Conservation (phyloP, 176 grass and related monocot species). For the Rhynchospora breviuscula region DNA sequence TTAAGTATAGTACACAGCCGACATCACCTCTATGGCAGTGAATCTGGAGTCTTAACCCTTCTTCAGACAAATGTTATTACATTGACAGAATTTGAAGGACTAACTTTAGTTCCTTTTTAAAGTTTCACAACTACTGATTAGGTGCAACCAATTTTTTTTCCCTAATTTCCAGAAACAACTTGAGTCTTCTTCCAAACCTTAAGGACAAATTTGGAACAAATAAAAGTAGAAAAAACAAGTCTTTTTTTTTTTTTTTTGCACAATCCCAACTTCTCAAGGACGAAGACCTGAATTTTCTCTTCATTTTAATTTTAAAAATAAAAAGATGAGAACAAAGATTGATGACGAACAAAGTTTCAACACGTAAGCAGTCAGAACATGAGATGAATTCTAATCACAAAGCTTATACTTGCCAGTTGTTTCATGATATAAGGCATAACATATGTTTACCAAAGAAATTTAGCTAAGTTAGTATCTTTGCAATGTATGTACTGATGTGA, state of each 20-base stretch:
- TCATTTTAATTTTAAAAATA: not conserved
- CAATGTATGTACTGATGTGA: not conserved
- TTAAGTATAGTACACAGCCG: too few relatives aligned
- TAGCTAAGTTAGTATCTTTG: slow-evolving; percentile 3
- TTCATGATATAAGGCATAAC: not conserved
- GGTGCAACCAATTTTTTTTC: not conserved
- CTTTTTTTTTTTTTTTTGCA: not conserved
- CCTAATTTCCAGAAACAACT: not conserved
- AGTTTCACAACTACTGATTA: not conserved
- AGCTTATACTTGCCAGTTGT: not conserved
- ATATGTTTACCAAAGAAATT: not conserved
- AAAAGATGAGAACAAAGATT: not conserved
- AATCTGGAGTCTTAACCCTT: not conserved
- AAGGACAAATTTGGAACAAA: not conserved
- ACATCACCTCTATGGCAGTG: not conserved
- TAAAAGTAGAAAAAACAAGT: not conserved
- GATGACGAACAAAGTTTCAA: not conserved
- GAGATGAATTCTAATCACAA: not conserved
- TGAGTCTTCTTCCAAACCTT: not conserved
- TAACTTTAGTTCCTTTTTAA: not conserved
- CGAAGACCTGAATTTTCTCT: not conserved
- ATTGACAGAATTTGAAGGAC: not conserved
- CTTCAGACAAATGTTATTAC: not conserved
- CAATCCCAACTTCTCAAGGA: not conserved
- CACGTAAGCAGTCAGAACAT: not conserved